Base-by-base conservation (phyloP, 2,329 filamentous ascomycete species). In the Penicillium oxalicum region DNA sequence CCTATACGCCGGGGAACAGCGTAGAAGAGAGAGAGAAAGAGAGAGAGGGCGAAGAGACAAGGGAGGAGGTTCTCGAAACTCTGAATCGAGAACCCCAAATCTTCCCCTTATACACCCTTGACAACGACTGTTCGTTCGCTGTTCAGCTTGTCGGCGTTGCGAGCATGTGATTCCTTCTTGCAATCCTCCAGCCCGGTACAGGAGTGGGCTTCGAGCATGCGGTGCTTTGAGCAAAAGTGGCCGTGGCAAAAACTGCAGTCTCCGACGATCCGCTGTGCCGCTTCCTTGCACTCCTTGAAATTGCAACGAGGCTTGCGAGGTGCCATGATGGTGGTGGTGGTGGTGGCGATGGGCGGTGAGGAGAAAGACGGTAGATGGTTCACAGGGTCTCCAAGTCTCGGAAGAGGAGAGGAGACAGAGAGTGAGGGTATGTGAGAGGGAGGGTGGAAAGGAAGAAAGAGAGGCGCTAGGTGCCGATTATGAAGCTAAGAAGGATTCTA, bases 201-300 rank as follows among this genome's bases (percentile, higher is more conserved):
- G 74, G 88, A 88, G 75, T 98, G 93, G 61, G 91, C 88, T 72
- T 98, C 93, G 56, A 97, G 74, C 74, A 97, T 80, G 48, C 93
- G 81, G 74, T 98, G 93, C 76, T 90, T 95, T 61, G 88, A 88
- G 74, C 93, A 98, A 77, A 88, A 97, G 69, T 94, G 88, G 40
- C 91, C 90, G 48, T 86, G 78, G 76, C 93, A 98, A 77, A 97
- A 97, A 53, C 84, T 86, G 74, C 93, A 98, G 75, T 97, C 91
- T 47, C 93, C 93, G 51, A 96, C 88, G 64, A 98, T 96, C 57
- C 88, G 86, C 71, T 96, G 91, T 12, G 90, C 91, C 28, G 81
- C 80, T 61, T 89, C 84, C 67, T 83, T 88, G 82, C 93, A 97
- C 60, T 90, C 84, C 73, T 91, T 91, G 76, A 88, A 90, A 57